Percentiles rank a stretch among this genome's conserved stretches.
Conservation (phyloP, 352 stramenopile species). For the Phytophthora ramorum region DNA sequence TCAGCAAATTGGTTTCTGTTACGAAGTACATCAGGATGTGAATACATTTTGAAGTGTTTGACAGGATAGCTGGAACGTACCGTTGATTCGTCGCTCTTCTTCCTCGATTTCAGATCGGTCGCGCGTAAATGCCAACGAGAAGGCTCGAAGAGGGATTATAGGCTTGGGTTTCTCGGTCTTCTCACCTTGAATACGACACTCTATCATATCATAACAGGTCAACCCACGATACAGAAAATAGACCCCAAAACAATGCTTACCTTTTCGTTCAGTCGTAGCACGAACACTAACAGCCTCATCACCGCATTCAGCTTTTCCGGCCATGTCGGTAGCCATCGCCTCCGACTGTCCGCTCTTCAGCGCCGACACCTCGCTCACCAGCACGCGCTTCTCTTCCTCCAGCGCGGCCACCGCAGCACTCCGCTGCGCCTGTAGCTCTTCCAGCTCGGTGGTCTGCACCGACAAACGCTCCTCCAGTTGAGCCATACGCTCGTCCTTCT, state of each 20-base stretch:
- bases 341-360: background rate
- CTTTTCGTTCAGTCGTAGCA: background rate
- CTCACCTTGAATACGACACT: background rate
- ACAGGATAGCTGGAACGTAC: slow-evolving; percentile 14
- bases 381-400: slow-evolving; percentile 19
- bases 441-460: background rate
- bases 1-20: slow-evolving; percentile 50
- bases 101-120: slow-evolving; percentile 43
- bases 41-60: background rate
- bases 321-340: background rate
- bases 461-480: slow-evolving; percentile 5
- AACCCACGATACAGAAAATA: background rate
- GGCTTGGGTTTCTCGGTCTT: background rate
- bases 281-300: no score
- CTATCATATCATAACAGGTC: background rate
- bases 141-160: slow-evolving; percentile 2
- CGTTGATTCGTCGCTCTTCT: slow-evolving; percentile 43
- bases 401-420: slow-evolving; percentile 8
- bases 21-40: background rate
- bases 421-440: slow-evolving; percentile 6
- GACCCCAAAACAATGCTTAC: background rate
- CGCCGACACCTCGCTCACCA: slow-evolving; percentile 9
- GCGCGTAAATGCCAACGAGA: slow-evolving; percentile 33
- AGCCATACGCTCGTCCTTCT: background rate
- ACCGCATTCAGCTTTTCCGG: no score